Evolutionary conservation across 106 monocot genomes (phyloP), one percentile per base, ranked within the genome.

Genomic region (Phalaenopsis equestris): DNA sequence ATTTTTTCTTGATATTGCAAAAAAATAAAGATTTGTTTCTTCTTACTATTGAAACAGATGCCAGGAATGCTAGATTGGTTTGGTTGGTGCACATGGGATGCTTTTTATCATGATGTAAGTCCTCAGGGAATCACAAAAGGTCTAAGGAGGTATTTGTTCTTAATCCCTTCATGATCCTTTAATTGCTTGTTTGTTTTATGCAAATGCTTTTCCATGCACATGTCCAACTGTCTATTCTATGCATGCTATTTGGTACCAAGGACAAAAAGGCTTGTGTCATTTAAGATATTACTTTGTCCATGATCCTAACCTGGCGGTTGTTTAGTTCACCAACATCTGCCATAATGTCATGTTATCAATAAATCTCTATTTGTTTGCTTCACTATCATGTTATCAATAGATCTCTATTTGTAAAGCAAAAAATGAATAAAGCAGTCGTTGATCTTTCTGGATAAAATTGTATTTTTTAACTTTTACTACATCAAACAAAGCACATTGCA

Each of bases 31-130:
- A 39, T 41, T 12, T 80, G 43, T 52, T 65, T 23, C 24, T 64
- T 39, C 67, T 39, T 65, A 24, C 4, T 75, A 23, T 74, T 77
- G 80, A 82, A 83, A 39, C 87, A 90, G 90, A 85, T 79, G 75
- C 90, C 87, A 30, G 81, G 18, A 81, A 81, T 83, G 77, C 61
- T 90, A 36, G 90, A 90, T 45, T 85, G 75, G 67, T 89, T 89
- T 78, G 89, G 89, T 23, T 89, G 89, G 89, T 89, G 89, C 81
- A 89, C 89, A n/a, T 89, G 89, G 89, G 89, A 89, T 84, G 89
- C 89, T 39, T 89, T 89, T 77, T 89, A 89, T 58, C 70, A 55
- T 67, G 86, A 84, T 30, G 84, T 89, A 12, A 84, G 72, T 56
- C 86, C 89, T 72, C 38, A 57, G 57, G 89, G 89, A 68, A 87